Evolutionary conservation across 306 rosid genomes (phyloP).

Genomic region (Cicer chorassanicum): DNA sequence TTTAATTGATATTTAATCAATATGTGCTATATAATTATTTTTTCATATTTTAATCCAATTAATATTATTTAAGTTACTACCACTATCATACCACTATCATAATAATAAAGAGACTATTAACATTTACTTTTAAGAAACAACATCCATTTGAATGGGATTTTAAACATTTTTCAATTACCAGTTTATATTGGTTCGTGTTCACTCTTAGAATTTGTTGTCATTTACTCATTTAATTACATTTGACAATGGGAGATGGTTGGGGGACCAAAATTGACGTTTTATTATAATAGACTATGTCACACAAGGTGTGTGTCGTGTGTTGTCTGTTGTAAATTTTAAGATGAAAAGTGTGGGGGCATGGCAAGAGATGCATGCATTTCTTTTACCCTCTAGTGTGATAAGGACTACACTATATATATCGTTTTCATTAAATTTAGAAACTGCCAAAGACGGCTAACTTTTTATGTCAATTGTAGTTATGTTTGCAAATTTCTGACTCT

Average conservation of each 20-base stretch:
- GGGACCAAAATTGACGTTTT: constrained; percentile 46
- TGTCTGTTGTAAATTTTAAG: constrained; percentile 35
- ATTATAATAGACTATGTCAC: not conserved
- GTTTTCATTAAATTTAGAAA: constrained; percentile 32
- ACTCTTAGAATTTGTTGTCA: too few relatives aligned
- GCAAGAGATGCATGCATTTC: constrained; percentile 37
- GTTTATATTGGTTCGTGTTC: too few relatives aligned
- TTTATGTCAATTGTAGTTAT: constrained; percentile 11
- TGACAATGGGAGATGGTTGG: not conserved
- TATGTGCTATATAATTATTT: too few relatives aligned
- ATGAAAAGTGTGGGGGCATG: constrained; percentile 17
- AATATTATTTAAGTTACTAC: too few relatives aligned
- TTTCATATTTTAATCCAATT: too few relatives aligned
- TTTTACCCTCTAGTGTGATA: constrained; percentile 12
- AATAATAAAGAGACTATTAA: too few relatives aligned
- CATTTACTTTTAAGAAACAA: too few relatives aligned
- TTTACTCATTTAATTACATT: too few relatives aligned
- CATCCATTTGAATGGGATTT: too few relatives aligned
- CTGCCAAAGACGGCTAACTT: constrained; percentile 29
- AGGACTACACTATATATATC: constrained; percentile 41
- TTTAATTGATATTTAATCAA: too few relatives aligned
- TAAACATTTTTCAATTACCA: too few relatives aligned
- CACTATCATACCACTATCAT: too few relatives aligned
- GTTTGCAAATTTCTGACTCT: not conserved
- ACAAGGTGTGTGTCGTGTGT: constrained; percentile 35